Evolutionary conservation across 1,284 basidiomycete species (phyloP), one percentile per base, ranked within the genome.

Genomic region (Gomphus bonarii): DNA sequence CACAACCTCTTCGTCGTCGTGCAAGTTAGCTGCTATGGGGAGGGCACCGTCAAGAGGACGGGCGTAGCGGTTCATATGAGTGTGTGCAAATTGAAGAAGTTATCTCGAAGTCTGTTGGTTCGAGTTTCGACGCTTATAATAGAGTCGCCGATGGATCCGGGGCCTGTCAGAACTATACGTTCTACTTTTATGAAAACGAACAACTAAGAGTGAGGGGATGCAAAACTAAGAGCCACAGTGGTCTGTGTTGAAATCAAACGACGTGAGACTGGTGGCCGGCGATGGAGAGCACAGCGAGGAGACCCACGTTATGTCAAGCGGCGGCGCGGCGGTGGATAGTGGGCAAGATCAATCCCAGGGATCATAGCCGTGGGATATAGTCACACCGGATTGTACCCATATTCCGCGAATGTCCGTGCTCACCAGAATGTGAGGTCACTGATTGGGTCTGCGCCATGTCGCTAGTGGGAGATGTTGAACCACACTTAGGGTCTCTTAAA

Each of bases 1-100:
- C 3, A 89, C 72, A 49, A 89, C 73, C 44, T 81, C 80, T 69
- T 97, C 93, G 58, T 92, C 88, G 7, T 80, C 74, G 63, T 89
- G 89, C 0, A 90, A 72, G n/a, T 88, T 70, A 6, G 85, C 86
- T 46, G 74, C 75, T 7, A 88, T 73, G 3, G 88, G 88, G 51
- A 89, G 87, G 0, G 83, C 81, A 18, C 87, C 86, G 61, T 90
- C 86, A 11, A 86, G 72, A 28, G 72, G 63, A 20, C 49, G 47
- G 8, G 55, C 11, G 20, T 50, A 43, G 48, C 55, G 47, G 16
- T 57, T 43, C 55, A 57, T 57, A 38, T n/a, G 22, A 4, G 25
- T 42, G 51, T 33, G 28, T 31, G n/a, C 25, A 35, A 31, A 31
- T 22, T 10, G 22, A 25, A 46, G 22, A 10, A 25, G 25, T 25